Evolutionary conservation across 768 basidiomycete species (phyloP).

Genomic region (Baorangia bicolor): DNA sequence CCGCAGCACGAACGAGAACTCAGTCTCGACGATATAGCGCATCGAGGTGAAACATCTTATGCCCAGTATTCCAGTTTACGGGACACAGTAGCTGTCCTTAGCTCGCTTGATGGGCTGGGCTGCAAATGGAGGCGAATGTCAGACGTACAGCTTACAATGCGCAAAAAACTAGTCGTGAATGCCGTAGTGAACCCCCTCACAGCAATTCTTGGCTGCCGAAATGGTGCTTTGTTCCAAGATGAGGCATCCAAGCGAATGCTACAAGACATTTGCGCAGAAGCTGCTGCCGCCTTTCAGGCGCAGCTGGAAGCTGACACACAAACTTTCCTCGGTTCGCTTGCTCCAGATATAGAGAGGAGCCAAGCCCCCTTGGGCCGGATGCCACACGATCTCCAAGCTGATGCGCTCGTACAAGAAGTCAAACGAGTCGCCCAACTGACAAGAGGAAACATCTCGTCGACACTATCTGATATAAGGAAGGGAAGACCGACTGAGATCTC

Average conservation of each 20-base stretch:
- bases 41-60: slow-evolving; percentile 34
- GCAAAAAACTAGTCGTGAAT: slow-evolving; percentile 81
- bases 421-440: slow-evolving; percentile 58
- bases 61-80: slow-evolving; percentile 60
- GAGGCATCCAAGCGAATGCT: slow-evolving; percentile 45
- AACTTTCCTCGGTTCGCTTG: slow-evolving; percentile 25
- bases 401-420: slow-evolving; percentile 55
- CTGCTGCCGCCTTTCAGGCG: slow-evolving; percentile 55
- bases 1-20: slow-evolving; percentile 41
- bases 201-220: slow-evolving; percentile 74
- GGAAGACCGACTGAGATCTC: slow-evolving; percentile 74
- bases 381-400: slow-evolving; percentile 44
- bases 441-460: slow-evolving; percentile 72
- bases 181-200: slow-evolving; percentile 84
- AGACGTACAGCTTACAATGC: slow-evolving; percentile 65
- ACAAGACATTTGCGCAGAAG: slow-evolving; percentile 66
- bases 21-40: slow-evolving; percentile 53
- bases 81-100: slow-evolving; percentile 64
- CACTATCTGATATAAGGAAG: slow-evolving; percentile 67
- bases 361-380: slow-evolving; percentile 38
- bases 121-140: slow-evolving; percentile 65
- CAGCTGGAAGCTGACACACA: slow-evolving; percentile 44
- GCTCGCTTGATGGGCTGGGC: slow-evolving; percentile 53
- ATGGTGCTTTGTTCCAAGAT: slow-evolving; percentile 66
- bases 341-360: slow-evolving; percentile 19